A percentile compares a stretch with the other conserved stretches of the same genome.
These are phyloP conservation scores for Cyberlindnera maclurae DNA, from an alignment of 805 yeast genomes.

Conservation along the genomic window DNA sequence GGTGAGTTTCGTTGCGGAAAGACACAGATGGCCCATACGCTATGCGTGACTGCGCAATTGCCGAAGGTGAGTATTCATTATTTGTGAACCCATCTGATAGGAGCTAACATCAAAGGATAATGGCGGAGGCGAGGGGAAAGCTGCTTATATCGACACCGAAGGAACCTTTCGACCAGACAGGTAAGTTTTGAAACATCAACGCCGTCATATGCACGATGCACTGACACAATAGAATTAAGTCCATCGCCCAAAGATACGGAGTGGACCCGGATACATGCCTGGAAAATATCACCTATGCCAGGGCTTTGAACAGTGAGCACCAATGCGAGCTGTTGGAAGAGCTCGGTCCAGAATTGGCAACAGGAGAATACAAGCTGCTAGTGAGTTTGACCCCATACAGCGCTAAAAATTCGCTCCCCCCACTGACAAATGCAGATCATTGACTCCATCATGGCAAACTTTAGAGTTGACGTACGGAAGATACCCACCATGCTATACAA, in stretches of 20 bases:
- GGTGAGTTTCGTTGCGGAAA: slow-evolving; percentile 80
- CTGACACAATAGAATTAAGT: slow-evolving; percentile 32
- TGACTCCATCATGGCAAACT: slow-evolving; percentile 75
- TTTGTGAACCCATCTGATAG: no score
- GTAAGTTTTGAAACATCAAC: neutral
- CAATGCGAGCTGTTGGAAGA: slow-evolving; percentile 67
- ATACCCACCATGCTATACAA: neutral
- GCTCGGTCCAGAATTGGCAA: slow-evolving; percentile 58
- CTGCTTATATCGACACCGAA: slow-evolving; percentile 73
- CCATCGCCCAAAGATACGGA: slow-evolving; percentile 63
- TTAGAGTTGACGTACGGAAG: slow-evolving; percentile 52
- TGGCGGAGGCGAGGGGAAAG: slow-evolving; percentile 82
- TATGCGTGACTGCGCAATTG: slow-evolving; percentile 69
- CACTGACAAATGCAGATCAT: slow-evolving; percentile 27
- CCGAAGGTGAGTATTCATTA: slow-evolving; percentile 36
- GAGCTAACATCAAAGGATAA: slow-evolving; percentile 13
- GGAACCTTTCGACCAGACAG: slow-evolving; percentile 73
- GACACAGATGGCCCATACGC: slow-evolving; percentile 74
- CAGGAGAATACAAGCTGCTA: slow-evolving; percentile 56
- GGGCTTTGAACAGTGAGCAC: slow-evolving; percentile 75
- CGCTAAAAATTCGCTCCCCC: neutral
- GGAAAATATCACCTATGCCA: slow-evolving; percentile 66
- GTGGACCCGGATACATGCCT: slow-evolving; percentile 63
- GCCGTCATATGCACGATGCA: neutral
- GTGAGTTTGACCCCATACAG: slow-evolving; percentile 24